These are phyloP conservation scores for Leccinum angustisporum DNA, from an alignment of 1,284 basidiomycete species.

Conservation along the genomic window DNA sequence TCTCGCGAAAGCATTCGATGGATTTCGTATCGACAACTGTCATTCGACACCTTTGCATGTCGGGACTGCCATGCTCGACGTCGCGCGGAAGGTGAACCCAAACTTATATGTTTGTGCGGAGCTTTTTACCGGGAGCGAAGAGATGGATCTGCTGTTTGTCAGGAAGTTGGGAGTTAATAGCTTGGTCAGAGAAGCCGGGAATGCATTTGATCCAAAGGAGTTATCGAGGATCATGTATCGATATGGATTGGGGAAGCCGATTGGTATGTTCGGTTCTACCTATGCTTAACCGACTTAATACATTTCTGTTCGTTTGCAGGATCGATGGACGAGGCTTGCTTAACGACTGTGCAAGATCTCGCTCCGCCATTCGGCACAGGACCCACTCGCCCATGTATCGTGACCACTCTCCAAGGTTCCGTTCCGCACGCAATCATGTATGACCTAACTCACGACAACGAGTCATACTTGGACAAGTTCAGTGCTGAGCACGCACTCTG, in stretches of 20 bases:
- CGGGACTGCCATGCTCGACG: conserved; percentile 89
- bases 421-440: conserved; percentile 89
- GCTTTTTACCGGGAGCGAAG: conserved; percentile 93
- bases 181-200: conserved; percentile 89
- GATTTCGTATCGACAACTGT: conserved; percentile 97
- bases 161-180: conserved; percentile 89
- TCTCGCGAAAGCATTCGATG: conserved; percentile 85
- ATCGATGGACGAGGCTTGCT: conserved; percentile 88
- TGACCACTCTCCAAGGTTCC: conserved; percentile 82
- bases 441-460: conserved; percentile 95
- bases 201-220: conserved; percentile 86
- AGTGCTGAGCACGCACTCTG: conserved; percentile 92
- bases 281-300: neutral
- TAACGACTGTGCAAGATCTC: conserved; percentile 75
- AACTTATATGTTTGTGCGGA: conserved; percentile 96
- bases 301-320: conserved; percentile 42
- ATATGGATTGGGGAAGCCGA: conserved; percentile 86
- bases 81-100: conserved; percentile 85
- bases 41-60: conserved; percentile 96
- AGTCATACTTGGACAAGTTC: conserved; percentile 84
- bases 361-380: conserved; percentile 78
- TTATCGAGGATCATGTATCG: conserved; percentile 83
- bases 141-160: conserved; percentile 90
- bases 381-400: conserved; percentile 66
- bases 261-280: conserved; percentile 53